Evolutionary conservation across 306 rosid genomes (phyloP), one percentile per base, ranked within the genome.

Genomic region (Mimosa pudica): DNA sequence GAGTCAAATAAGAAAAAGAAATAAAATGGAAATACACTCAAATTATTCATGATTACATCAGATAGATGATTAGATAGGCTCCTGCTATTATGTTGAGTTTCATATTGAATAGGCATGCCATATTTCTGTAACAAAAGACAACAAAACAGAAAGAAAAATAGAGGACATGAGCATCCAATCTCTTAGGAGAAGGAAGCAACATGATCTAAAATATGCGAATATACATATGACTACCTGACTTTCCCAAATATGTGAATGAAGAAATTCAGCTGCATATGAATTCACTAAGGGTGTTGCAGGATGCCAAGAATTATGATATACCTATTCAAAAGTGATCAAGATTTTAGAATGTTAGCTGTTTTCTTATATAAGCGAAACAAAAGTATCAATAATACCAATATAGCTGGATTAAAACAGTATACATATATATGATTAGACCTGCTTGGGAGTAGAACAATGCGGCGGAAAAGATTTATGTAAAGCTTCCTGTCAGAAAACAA

Each of bases 311-410:
- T 13, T 16, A 6, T 58, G 73, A 65, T 42, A 75, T 30, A 41
- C 84, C 85, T 86, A 44, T 60, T 57, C 41, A 78, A 81, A 67
- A 84, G 63, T 66, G n/a, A 76, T 35, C 2, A 62, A 61, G 41
- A 24, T 41, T 30, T 16, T 0, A 76, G 44, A 80, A 51, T 2
- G 8, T 79, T 18, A 80, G 72, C 48, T 54, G 2, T 71, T 71
- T 55, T n/a, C 8, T 45, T 44, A 73, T 55, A 47, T 42, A 72
- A 52, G 14, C 41, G 41, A 54, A 70, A 4, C 46, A 79, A 36
- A 49, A 68, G 75, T 48, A 17, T 52, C 55, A 16, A 70, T 45
- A 45, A 32, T 70, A 45, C 35, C 35, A 46, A 45, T 20, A 44
- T 14, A 70, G 30, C 60, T 48, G 72, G 71, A 36, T 6, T 10